Base-by-base conservation (phyloP, 1,284 basidiomycete genomes). In the Moesziomyces globuligerus region DNA sequence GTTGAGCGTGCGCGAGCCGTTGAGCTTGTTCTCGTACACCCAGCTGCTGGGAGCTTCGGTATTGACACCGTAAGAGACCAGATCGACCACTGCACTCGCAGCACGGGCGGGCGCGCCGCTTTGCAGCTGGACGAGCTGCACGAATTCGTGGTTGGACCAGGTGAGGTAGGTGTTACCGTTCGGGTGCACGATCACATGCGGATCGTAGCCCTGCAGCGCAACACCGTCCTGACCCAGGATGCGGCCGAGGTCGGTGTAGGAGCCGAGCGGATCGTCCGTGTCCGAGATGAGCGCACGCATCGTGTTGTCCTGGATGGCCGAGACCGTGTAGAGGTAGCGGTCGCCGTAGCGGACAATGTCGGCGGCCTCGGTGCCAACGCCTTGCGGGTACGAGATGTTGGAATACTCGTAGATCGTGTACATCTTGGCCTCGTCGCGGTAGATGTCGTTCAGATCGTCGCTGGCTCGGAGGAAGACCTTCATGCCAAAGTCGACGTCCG, bases 21-120 rank as follows among this genome's bases (percentile, higher is more conserved):
- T 65, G 18, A 28, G 15, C 13, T 41, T 49, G 45, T 70, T 70
- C 9, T 44, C 47, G 26, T 51, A 62, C 47, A 70, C 50, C 56
- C 60, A 60, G 17, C 48, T 66, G n/a, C 51, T 53, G 13, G 68
- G 62, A 3, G 68, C 43, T 41, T 71, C 68, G 8, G 61, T 66
- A 26, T 71, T 71, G 48, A 71, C 56, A 21, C 57, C 68, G 40
- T 66, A 65, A 29, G 61, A 60, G 25, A 66, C 48, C 37, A 71
- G 48, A 23, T 59, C 39, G 39, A 46, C 43, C 8, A 68, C 40
- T 4, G 49, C 25, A 7, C 65, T 49, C 1, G 36, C 43, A 1
- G 65, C 53, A 11, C 58, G 53, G 15, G 58, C 32, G 10, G 67
- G 61, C 4, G 60, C 61, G 9, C 55, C 59, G 20, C 44, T 59